Evolutionary conservation across 495 filamentous ascomycete species (phyloP).

Genomic region (Cairneyella variabilis): DNA sequence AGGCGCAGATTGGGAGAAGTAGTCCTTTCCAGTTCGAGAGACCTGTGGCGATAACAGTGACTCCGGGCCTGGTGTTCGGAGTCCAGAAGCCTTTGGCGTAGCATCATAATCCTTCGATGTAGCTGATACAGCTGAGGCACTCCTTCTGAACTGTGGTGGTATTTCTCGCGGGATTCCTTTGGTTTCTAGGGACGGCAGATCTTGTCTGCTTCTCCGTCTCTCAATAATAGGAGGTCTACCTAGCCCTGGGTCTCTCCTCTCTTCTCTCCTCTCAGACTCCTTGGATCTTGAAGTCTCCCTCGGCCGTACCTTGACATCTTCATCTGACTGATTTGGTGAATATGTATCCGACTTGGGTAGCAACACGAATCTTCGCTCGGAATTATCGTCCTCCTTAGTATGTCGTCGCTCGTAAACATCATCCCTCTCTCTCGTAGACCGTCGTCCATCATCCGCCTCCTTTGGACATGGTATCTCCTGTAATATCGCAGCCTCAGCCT

Average conservation of each 20-base stretch:
- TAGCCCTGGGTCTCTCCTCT: constrained; percentile 13
- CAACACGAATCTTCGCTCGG: constrained; percentile 23
- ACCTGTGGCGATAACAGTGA: constrained; percentile 23
- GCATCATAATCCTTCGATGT: constrained; percentile 2
- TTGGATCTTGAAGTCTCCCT: too few relatives aligned
- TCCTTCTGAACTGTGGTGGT: constrained; percentile 23
- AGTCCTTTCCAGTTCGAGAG: constrained; percentile 5
- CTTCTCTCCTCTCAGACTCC: too few relatives aligned
- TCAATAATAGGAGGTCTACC: constrained; percentile 12
- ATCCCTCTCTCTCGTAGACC: too few relatives aligned
- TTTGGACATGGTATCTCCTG: constrained; percentile 15
- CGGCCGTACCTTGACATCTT: background rate
- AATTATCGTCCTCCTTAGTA: constrained; percentile 19
- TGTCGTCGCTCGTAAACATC: too few relatives aligned
- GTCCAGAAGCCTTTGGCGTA: background rate
- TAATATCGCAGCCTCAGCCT: constrained; percentile 20
- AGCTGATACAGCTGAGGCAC: constrained; percentile 11
- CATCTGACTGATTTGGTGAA: constrained; percentile 11
- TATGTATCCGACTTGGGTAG: constrained; percentile 14
- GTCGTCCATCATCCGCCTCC: too few relatives aligned
- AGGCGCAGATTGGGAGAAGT: constrained; percentile 13
- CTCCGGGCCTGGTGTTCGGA: constrained; percentile 12
- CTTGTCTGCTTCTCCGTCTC: constrained; percentile 23
- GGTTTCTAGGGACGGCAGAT: constrained; percentile 25
- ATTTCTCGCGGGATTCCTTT: constrained; percentile 25